Percentiles rank a stretch among this genome's conserved stretches.
Evolutionary conservation across 768 basidiomycete species (phyloP).

Genomic region (Exsudoporus frostii): DNA sequence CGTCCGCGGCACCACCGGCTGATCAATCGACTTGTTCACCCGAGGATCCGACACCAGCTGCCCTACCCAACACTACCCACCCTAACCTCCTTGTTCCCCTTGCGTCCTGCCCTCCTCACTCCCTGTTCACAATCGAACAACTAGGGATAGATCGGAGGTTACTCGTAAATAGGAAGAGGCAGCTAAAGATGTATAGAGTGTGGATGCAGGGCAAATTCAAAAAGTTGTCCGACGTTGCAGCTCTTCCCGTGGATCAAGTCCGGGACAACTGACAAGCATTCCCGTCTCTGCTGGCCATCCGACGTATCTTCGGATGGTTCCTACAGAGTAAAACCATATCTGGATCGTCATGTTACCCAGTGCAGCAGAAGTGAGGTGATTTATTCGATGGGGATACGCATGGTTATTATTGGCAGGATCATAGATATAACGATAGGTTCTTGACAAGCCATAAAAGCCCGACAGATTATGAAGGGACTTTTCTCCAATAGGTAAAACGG

Average conservation of each 20-base stretch:
- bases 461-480: too few relatives aligned
- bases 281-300: not conserved
- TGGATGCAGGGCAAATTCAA: slow-evolving; percentile 90
- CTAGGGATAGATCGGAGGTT: slow-evolving; percentile 88
- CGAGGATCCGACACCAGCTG: not conserved
- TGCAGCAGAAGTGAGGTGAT: not conserved
- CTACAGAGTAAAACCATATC: not conserved
- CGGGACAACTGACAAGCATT: not conserved
- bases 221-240: slow-evolving; percentile 32
- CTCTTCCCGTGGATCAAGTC: not conserved
- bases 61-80: slow-evolving; percentile 31
- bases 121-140: slow-evolving; percentile 77
- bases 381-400: not conserved
- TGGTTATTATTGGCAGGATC: not conserved
- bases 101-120: slow-evolving; percentile 39
- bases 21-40: not conserved
- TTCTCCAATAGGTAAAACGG: not conserved
- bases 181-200: slow-evolving; percentile 95
- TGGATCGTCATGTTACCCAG: not conserved
- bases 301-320: not conserved
- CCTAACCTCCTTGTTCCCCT: slow-evolving; percentile 32
- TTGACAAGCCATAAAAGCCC: not conserved
- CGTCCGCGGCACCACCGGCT: not conserved
- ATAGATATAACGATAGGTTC: not conserved
- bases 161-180: slow-evolving; percentile 89